Evolutionary conservation across 176 grass and related monocot genomes (phyloP), one percentile per base, ranked within the genome.

Genomic region (Carex myosuroides): DNA sequence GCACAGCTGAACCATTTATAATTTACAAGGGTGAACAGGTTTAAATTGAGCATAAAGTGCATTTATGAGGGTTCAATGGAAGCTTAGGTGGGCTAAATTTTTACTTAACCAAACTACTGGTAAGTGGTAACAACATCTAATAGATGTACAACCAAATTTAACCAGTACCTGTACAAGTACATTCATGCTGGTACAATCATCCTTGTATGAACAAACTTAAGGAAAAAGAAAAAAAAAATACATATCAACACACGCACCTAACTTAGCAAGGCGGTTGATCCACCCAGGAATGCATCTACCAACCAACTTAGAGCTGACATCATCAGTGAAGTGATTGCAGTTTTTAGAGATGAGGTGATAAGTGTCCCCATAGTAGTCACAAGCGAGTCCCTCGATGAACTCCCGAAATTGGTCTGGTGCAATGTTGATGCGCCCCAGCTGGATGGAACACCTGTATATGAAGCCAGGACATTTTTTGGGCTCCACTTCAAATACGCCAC

Each of bases 321-420:
- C 96, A 90, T 99, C 89, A 0, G 91, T 99, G 66, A 99, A 95
- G 77, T 99, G 91, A 86, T 99, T 99, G 55, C 93, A 99, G 55
- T 95, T 99, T 87, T 99, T 99, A 33, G 96, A 94, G 86, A 99
- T 95, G 57, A 99, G 89, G 83, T 99, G 96, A 81, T 99, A 99
- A 48, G 93, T 89, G 83, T 99, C 96, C 42, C 96, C 96, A 81
- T 99, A 89, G 65, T 95, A 95, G 68, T 95, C 93, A 14, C 85
- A 84, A 79, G 93, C 86, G 62, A 99, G 87, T 41, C 82, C 87
- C 71, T 93, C 91, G 66, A 99, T 84, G 80, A 90, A 99, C n/a
- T 88, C 88, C 82, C 85, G 87, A 80, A 95, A 92, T 89, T 95
- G 91, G 44, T 86, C 50, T 13, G 85, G 86, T 57, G 24, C 70